These are phyloP conservation scores for Cyclocybe cylindracea DNA, from an alignment of 768 basidiomycete species.

Conservation along the genomic window DNA sequence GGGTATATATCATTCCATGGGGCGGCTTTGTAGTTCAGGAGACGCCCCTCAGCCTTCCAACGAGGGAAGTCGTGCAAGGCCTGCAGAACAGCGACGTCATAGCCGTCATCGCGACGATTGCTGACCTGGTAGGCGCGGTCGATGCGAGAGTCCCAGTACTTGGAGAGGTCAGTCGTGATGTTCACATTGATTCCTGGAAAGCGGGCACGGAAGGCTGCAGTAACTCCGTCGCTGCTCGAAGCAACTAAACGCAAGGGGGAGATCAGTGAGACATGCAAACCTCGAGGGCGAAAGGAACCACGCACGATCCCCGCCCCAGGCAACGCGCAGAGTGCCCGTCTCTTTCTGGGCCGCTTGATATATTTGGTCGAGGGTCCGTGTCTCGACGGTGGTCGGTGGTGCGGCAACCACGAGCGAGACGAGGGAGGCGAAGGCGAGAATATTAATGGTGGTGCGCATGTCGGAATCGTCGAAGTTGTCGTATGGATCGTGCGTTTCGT, in stretches of 20 bases:
- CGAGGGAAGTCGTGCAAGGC: conserved; percentile 21
- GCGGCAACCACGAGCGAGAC: not conserved
- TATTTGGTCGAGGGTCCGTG: conserved; percentile 20
- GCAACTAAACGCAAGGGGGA: conserved; percentile 2
- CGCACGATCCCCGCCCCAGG: conserved; percentile 28
- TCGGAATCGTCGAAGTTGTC: too few relatives aligned
- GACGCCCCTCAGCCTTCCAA: conserved; percentile 19
- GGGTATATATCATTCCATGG: conserved; percentile 24
- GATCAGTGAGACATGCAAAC: not conserved
- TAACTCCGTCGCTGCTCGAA: conserved; percentile 12
- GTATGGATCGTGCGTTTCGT: too few relatives aligned
- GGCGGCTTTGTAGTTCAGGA: conserved; percentile 22
- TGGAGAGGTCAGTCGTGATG: conserved; percentile 19
- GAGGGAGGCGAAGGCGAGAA: not conserved
- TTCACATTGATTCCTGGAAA: conserved; percentile 20
- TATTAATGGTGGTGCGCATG: too few relatives aligned
- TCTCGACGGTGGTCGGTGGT: conserved; percentile 11
- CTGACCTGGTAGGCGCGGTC: conserved; percentile 12
- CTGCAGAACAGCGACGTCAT: conserved; percentile 23
- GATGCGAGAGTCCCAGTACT: conserved; percentile 20
- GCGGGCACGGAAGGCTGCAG: conserved; percentile 13
- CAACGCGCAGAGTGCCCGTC: conserved; percentile 15
- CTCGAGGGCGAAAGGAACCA: not conserved
- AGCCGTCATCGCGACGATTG: conserved; percentile 12
- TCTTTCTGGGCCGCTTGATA: conserved; percentile 21